Evolutionary conservation across 1,284 basidiomycete genomes (phyloP).

Genomic region (Inonotus hispidus): DNA sequence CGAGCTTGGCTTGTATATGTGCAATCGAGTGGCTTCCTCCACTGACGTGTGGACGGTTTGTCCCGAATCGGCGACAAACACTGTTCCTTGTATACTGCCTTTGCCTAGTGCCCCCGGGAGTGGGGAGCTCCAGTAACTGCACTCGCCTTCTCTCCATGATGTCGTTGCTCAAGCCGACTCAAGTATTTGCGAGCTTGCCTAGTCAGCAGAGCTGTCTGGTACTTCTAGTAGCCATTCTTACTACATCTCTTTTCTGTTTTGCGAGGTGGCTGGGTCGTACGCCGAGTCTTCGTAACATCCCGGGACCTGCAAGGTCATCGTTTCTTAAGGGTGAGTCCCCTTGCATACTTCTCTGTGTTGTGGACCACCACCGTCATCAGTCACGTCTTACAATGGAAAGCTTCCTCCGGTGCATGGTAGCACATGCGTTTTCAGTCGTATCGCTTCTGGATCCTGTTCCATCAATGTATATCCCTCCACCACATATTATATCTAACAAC

Average conservation of each 20-base stretch:
- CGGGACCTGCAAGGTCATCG: slow-evolving; percentile 14
- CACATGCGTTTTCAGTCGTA: too few species aligned
- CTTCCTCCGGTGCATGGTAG: background rate
- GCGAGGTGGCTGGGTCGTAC: background rate
- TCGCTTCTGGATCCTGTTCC: too few species aligned
- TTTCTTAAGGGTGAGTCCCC: slow-evolving; percentile 10
- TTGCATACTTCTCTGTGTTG: background rate
- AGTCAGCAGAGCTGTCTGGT: background rate
- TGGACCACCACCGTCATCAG: background rate
- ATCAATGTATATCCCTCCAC: too few species aligned
- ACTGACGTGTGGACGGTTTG: background rate
- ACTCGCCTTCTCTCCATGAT: background rate
- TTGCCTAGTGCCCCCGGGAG: background rate
- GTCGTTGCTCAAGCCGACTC: background rate
- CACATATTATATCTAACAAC: background rate
- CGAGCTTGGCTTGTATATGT: background rate
- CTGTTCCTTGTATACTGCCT: background rate
- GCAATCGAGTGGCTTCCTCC: background rate
- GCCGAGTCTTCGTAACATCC: background rate
- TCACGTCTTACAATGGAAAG: background rate
- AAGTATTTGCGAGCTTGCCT: too few species aligned
- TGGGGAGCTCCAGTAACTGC: background rate
- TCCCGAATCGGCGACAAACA: background rate
- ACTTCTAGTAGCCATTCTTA: background rate
- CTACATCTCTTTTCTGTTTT: background rate